Conservation (phyloP, 306 rosid genomes). For the Coriaria nepalensis region DNA sequence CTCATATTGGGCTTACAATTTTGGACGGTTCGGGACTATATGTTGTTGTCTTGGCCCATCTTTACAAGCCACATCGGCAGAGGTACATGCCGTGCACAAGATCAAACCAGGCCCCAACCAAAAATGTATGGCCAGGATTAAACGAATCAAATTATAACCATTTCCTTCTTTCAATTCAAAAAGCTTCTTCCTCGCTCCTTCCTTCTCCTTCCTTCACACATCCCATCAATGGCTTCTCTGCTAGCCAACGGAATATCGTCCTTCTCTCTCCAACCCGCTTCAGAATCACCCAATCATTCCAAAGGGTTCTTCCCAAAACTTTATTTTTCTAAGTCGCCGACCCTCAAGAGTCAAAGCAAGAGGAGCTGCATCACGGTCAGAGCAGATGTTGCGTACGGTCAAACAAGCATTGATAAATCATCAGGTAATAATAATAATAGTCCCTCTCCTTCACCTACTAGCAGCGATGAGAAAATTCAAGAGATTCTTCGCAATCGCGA, state of each 20-base stretch:
- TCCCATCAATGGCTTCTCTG: slow-evolving; percentile 57
- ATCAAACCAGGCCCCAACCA: too few relatives aligned
- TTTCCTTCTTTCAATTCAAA: too few relatives aligned
- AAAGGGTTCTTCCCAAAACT: slow-evolving; percentile 24
- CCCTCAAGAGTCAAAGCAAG: slow-evolving; percentile 12
- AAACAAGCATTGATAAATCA: slow-evolving; percentile 13
- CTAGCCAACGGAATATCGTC: slow-evolving; percentile 46
- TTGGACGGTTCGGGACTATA: too few relatives aligned
- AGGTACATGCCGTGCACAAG: too few relatives aligned
- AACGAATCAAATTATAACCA: too few relatives aligned
- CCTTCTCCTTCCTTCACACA: neutral
- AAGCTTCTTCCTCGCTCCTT: neutral
- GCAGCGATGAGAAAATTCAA: slow-evolving; percentile 46
- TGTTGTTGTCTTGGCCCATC: too few relatives aligned
- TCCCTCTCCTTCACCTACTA: slow-evolving; percentile 17
- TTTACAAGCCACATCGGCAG: too few relatives aligned
- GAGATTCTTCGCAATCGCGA: slow-evolving; percentile 76
- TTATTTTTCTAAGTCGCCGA: slow-evolving; percentile 14
- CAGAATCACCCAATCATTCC: slow-evolving; percentile 19
- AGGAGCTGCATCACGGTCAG: slow-evolving; percentile 30
- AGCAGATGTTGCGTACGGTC: slow-evolving; percentile 42
- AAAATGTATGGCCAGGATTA: too few relatives aligned
- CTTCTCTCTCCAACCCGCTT: slow-evolving; percentile 38
- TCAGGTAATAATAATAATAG: slow-evolving; percentile 22
- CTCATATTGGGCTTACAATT: too few relatives aligned